These are phyloP conservation scores for Elsinoe australis DNA, from an alignment of 2,329 filamentous ascomycete species.

Conservation along the genomic window DNA sequence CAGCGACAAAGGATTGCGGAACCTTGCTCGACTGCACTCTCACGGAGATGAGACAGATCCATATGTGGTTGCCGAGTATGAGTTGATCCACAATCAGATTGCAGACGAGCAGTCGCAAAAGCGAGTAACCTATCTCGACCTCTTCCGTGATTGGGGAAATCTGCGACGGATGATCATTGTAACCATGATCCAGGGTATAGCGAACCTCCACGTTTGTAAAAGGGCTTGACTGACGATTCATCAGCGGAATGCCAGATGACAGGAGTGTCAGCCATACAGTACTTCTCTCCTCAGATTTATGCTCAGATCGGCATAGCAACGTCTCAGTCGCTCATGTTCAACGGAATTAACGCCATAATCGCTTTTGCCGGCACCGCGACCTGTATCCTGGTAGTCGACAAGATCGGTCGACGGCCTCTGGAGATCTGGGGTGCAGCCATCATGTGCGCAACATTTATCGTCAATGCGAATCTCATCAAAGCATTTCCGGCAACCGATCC, in stretches of 20 bases:
- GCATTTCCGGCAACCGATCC: slow-evolving; percentile 18
- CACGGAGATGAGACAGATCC: slow-evolving; percentile 24
- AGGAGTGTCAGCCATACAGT: slow-evolving; percentile 27
- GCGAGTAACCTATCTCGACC: slow-evolving; percentile 22
- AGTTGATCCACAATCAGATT: slow-evolving; percentile 24
- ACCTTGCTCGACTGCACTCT: slow-evolving; percentile 22
- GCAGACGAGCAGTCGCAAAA: slow-evolving; percentile 22
- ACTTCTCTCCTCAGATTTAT: slow-evolving; percentile 26
- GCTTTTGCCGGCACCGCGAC: slow-evolving; percentile 22
- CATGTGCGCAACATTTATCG: slow-evolving; percentile 23
- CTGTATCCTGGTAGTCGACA: slow-evolving; percentile 24
- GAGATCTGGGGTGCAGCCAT: slow-evolving; percentile 23
- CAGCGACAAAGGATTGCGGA: slow-evolving; percentile 20
- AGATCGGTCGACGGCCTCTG: slow-evolving; percentile 22
- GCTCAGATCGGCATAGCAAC: slow-evolving; percentile 23
- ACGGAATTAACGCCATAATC: slow-evolving; percentile 23
- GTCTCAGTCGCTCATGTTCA: slow-evolving; percentile 21
- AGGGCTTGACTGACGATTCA: background rate
- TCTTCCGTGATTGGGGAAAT: slow-evolving; percentile 23
- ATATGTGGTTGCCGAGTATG: slow-evolving; percentile 24
- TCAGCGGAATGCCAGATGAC: slow-evolving; percentile 25
- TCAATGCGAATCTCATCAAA: slow-evolving; percentile 24
- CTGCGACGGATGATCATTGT: slow-evolving; percentile 26
- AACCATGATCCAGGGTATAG: slow-evolving; percentile 24
- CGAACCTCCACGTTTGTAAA: background rate